Percentiles rank a stretch among this genome's conserved stretches.
These are phyloP conservation scores for Nidularia pulvinata DNA, from an alignment of 768 basidiomycete genomes.

Conservation along the genomic window DNA sequence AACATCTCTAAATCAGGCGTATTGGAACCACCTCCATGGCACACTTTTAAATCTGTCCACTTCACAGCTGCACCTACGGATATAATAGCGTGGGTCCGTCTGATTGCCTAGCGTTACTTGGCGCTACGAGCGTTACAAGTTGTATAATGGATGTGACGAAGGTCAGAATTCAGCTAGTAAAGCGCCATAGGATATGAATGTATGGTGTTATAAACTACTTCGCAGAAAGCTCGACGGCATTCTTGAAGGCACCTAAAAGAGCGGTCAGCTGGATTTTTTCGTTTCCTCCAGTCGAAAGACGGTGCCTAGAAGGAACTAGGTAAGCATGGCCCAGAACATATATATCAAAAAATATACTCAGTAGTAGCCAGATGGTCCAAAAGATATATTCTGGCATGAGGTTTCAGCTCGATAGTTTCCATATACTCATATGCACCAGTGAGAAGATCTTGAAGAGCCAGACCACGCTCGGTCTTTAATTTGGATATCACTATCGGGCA, in stretches of 20 bases:
- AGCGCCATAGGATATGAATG: too few relatives aligned
- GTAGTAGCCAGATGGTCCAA: constrained; percentile 94
- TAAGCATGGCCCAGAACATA: background rate
- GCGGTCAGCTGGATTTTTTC: constrained; percentile 96
- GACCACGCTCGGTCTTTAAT: constrained; percentile 90
- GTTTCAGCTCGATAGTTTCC: constrained; percentile 83
- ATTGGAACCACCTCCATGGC: too few relatives aligned
- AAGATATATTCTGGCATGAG: constrained; percentile 86
- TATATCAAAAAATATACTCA: constrained; percentile 75
- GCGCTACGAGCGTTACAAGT: too few relatives aligned
- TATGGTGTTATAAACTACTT: too few relatives aligned
- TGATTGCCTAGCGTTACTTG: too few relatives aligned
- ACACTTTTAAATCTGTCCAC: too few relatives aligned
- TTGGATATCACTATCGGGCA: constrained; percentile 70
- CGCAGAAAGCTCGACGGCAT: constrained; percentile 84
- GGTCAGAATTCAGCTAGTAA: too few relatives aligned
- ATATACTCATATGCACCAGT: constrained; percentile 91
- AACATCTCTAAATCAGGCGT: too few relatives aligned
- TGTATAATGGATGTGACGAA: too few relatives aligned
- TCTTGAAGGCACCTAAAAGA: constrained; percentile 91
- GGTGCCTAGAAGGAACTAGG: constrained; percentile 53
- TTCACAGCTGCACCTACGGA: too few relatives aligned
- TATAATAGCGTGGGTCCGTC: too few relatives aligned
- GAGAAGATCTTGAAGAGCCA: constrained; percentile 94
- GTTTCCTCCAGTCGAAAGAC: constrained; percentile 88